phyloP scores from a whole-genome alignment of 192 early-diverging fungal species.

The Coemansia sp. region DNA sequence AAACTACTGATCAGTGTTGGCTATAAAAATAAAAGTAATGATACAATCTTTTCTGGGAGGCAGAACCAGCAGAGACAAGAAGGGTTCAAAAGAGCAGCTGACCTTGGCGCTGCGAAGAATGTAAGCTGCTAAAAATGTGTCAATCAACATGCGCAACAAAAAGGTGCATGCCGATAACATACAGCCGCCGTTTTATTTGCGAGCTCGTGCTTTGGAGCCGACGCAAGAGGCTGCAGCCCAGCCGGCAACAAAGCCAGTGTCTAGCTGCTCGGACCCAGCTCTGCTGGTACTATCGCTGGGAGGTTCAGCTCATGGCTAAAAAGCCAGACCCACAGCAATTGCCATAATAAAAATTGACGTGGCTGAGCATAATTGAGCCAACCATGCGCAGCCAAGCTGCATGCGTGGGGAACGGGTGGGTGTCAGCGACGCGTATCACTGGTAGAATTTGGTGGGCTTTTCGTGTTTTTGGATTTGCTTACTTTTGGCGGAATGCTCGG shows the following conservation, averaged over 20 bases:
- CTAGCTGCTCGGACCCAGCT: no score
- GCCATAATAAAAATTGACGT: background rate
- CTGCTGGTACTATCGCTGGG: no score
- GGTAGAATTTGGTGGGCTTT: slow-evolving; percentile 32
- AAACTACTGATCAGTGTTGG: background rate
- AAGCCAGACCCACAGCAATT: no score
- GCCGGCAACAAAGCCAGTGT: no score
- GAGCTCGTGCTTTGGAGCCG: background rate
- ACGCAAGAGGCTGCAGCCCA: background rate
- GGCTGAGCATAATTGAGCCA: background rate
- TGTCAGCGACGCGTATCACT: slow-evolving; percentile 10
- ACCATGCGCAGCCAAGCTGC: slow-evolving; percentile 7
- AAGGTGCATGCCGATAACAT: background rate
- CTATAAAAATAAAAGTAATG: slow-evolving; percentile 1
- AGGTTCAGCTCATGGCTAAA: no score
- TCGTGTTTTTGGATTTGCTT: slow-evolving; percentile 38
- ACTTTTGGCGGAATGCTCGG: slow-evolving; percentile 6
- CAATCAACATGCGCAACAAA: background rate
- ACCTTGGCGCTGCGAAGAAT: background rate
- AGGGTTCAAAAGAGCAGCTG: background rate
- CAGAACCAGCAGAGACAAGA: slow-evolving; percentile 2
- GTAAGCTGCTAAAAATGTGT: slow-evolving; percentile 8
- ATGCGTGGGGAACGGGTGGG: slow-evolving; percentile 1
- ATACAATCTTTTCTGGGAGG: background rate
- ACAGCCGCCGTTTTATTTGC: background rate